phyloP scores from a whole-genome alignment of 805 yeast genomes.

The Candida adriatica region DNA sequence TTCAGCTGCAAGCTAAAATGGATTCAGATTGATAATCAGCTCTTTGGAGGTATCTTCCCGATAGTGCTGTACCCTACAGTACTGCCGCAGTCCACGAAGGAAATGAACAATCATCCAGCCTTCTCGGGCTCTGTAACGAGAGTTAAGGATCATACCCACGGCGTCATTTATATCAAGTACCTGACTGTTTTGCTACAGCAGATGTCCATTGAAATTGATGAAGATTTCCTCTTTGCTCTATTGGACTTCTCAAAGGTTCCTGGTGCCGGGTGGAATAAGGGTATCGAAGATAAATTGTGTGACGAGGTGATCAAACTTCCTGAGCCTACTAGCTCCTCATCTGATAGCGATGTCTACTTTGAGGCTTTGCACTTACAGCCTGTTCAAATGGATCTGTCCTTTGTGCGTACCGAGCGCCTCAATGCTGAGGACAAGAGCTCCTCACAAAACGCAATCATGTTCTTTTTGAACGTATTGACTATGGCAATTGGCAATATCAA shows the following conservation, averaged over 20 bases:
- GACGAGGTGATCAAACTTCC: slow-evolving; percentile 63
- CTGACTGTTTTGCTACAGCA: slow-evolving; percentile 88
- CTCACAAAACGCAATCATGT: slow-evolving; percentile 61
- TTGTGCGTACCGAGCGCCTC: slow-evolving; percentile 79
- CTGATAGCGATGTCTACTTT: slow-evolving; percentile 75
- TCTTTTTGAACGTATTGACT: slow-evolving; percentile 76
- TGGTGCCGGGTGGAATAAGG: slow-evolving; percentile 67
- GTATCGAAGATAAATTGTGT: slow-evolving; percentile 45
- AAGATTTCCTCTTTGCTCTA: slow-evolving; percentile 79
- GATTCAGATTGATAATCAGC: slow-evolving; percentile 91
- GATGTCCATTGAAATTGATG: slow-evolving; percentile 88
- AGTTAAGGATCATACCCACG: slow-evolving; percentile 85
- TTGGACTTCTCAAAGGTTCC: slow-evolving; percentile 77
- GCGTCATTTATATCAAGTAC: slow-evolving; percentile 83
- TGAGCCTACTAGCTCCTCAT: slow-evolving; percentile 49
- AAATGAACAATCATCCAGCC: slow-evolving; percentile 84
- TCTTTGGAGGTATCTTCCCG: slow-evolving; percentile 84
- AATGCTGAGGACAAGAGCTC: slow-evolving; percentile 57
- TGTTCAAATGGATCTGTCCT: slow-evolving; percentile 77
- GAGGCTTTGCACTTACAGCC: slow-evolving; percentile 94
- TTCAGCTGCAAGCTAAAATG: slow-evolving; percentile 79
- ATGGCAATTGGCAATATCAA: slow-evolving; percentile 97
- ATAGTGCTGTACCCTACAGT: slow-evolving; percentile 86
- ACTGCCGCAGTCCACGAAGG: slow-evolving; percentile 75
- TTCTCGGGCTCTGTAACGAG: slow-evolving; percentile 79